A percentile compares a stretch with the other conserved stretches of the same genome.
Conservation (phyloP, 768 basidiomycete genomes). For the Amanita pallidorosea region DNA sequence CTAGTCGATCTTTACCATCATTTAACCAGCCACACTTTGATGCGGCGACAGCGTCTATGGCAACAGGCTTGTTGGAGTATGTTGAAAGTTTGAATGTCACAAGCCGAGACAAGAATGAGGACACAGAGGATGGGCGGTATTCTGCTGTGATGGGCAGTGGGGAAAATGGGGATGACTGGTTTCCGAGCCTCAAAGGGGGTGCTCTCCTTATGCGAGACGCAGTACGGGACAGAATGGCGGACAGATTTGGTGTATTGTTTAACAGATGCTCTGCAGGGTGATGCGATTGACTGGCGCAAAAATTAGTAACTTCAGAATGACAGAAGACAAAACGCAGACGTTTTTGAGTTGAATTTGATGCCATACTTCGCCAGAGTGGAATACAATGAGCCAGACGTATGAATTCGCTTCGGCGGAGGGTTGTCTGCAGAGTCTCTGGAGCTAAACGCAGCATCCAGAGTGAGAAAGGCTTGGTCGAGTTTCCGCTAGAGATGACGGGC, state of each 20-base stretch:
- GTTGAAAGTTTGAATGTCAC: constrained; percentile 72
- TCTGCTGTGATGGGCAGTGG: constrained; percentile 34
- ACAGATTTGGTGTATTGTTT: constrained; percentile 58
- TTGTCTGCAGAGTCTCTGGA: constrained; percentile 19
- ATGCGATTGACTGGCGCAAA: background rate
- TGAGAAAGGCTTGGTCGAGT: constrained; percentile 71
- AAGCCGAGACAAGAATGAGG: constrained; percentile 64
- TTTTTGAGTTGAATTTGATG: constrained; percentile 35
- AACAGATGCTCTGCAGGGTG: constrained; percentile 14
- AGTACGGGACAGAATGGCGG: constrained; percentile 61
- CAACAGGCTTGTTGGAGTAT: constrained; percentile 66
- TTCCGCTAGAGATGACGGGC: constrained; percentile 42
- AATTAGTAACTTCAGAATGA: background rate
- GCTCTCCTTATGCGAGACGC: constrained; percentile 43
- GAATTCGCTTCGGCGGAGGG: constrained; percentile 41
- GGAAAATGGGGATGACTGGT: constrained; percentile 18
- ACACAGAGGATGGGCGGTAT: constrained; percentile 69
- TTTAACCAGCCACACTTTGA: constrained; percentile 80
- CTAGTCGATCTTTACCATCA: constrained; percentile 68
- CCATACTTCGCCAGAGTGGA: constrained; percentile 75
- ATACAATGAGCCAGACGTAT: constrained; percentile 53
- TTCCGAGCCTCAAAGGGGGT: constrained; percentile 32
- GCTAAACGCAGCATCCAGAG: constrained; percentile 53
- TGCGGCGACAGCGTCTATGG: constrained; percentile 71
- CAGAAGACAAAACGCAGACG: constrained; percentile 8